Conservation (phyloP, 2,329 filamentous ascomycete genomes). For the Coleophoma eucalyptorum region DNA sequence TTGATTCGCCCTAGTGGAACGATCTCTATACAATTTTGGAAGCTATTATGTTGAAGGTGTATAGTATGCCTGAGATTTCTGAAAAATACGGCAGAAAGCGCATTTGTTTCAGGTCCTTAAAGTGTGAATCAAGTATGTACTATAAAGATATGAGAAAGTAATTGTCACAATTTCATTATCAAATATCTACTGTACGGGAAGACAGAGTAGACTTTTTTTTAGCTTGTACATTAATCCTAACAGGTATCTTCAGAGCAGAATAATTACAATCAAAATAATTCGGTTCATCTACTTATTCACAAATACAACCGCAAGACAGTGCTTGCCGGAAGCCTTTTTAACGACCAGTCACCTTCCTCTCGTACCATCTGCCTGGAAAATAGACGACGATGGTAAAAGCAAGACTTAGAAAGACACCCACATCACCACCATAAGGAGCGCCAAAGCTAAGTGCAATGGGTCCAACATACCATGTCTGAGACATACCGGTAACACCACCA, state of each 20-base stretch:
- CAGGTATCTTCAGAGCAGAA: background rate
- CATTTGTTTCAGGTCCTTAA: too few relatives aligned
- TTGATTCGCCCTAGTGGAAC: too few relatives aligned
- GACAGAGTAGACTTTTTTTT: too few relatives aligned
- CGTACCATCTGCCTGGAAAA: conserved; percentile 20
- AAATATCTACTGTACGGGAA: too few relatives aligned
- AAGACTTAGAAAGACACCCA: conserved; percentile 22
- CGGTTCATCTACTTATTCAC: background rate
- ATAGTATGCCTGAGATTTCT: too few relatives aligned
- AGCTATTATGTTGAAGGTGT: too few relatives aligned
- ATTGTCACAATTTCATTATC: too few relatives aligned
- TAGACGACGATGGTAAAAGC: conserved; percentile 23
- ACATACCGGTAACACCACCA: conserved; percentile 26
- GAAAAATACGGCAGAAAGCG: too few relatives aligned
- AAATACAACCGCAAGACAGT: background rate
- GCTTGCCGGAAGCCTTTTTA: conserved; percentile 1
- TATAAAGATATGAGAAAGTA: too few relatives aligned
- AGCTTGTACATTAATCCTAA: too few relatives aligned
- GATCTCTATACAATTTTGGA: too few relatives aligned
- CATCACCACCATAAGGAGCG: conserved; percentile 20
- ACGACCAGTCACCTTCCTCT: conserved; percentile 20
- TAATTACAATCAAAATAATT: background rate
- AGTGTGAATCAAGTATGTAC: too few relatives aligned
- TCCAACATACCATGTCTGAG: conserved; percentile 25
- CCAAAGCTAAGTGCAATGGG: conserved; percentile 24